Conservation (phyloP, 768 basidiomycete genomes). For the Termitomyces sp. region DNA sequence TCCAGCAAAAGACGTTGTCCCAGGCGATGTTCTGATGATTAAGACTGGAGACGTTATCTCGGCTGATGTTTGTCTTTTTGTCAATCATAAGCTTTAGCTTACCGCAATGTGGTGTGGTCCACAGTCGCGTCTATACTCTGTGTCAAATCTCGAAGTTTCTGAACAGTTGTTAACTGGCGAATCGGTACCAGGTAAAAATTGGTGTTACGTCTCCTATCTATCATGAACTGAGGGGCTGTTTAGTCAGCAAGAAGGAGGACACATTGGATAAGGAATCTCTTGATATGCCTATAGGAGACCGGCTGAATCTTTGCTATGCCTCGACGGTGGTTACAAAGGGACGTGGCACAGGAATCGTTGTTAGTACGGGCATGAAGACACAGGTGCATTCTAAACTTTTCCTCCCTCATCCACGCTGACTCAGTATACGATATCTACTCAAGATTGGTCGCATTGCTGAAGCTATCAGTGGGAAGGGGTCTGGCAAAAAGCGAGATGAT, state of each 20-base stretch:
- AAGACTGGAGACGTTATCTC: constrained; percentile 37
- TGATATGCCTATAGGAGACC: constrained; percentile 36
- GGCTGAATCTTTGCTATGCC: constrained; percentile 37
- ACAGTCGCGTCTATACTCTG: constrained; percentile 36
- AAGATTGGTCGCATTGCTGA: constrained; percentile 34
- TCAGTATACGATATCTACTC: not conserved
- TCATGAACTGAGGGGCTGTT: not conserved
- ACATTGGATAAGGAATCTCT: constrained; percentile 23
- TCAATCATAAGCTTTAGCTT: not conserved
- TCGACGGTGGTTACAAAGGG: constrained; percentile 43
- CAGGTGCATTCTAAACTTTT: constrained; percentile 31
- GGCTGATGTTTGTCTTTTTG: constrained; percentile 32
- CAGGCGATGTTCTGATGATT: constrained; percentile 34
- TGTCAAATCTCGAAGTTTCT: constrained; percentile 42
- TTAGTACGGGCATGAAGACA: constrained; percentile 47
- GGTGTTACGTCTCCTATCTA: not conserved
- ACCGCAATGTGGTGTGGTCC: not conserved
- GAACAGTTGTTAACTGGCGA: constrained; percentile 52
- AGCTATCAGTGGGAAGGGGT: constrained; percentile 26
- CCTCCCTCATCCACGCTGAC: not conserved
- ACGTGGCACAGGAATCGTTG: constrained; percentile 40
- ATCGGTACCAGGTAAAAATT: constrained; percentile 34
- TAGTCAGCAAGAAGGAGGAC: constrained; percentile 35
- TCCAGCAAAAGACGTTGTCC: constrained; percentile 37
- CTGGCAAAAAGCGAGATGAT: constrained; percentile 4